phyloP scores from a whole-genome alignment of 1,284 basidiomycete species.

The Marasmius fiardii region DNA sequence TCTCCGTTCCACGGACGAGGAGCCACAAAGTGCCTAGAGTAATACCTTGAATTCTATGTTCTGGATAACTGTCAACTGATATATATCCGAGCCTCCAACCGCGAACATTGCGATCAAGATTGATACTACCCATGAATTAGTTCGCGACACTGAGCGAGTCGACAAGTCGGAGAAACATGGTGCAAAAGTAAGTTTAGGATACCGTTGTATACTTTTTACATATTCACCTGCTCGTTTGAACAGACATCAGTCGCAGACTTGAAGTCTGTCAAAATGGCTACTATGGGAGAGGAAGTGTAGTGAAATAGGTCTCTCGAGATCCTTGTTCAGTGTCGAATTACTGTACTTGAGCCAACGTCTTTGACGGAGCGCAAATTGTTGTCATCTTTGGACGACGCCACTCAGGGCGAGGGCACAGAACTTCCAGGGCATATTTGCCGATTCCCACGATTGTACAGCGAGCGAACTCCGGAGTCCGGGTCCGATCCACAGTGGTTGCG shows the following conservation, averaged over 20 bases:
- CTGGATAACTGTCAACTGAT: background rate
- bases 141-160: conserved; percentile 21
- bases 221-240: background rate
- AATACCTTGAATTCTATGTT: background rate
- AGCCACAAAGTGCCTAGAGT: conserved; percentile 9
- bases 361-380: too few species aligned
- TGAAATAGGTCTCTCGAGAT: too few species aligned
- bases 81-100: conserved; percentile 23
- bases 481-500: too few species aligned
- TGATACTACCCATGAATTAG: conserved; percentile 46
- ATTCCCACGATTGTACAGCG: background rate
- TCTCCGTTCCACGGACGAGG: conserved; percentile 31
- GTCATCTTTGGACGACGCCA: too few species aligned
- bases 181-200: conserved; percentile 10
- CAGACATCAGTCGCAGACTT: background rate
- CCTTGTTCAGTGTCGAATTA: too few species aligned
- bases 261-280: too few species aligned
- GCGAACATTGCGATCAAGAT: conserved; percentile 52
- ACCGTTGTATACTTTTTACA: background rate
- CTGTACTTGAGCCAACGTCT: too few species aligned
- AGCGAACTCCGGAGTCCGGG: background rate
- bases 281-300: too few species aligned
- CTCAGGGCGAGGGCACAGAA: too few species aligned
- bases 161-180: conserved; percentile 1
- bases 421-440: background rate